phyloP scores from a whole-genome alignment of 345 rosid species.

The Salix suchowensis region DNA sequence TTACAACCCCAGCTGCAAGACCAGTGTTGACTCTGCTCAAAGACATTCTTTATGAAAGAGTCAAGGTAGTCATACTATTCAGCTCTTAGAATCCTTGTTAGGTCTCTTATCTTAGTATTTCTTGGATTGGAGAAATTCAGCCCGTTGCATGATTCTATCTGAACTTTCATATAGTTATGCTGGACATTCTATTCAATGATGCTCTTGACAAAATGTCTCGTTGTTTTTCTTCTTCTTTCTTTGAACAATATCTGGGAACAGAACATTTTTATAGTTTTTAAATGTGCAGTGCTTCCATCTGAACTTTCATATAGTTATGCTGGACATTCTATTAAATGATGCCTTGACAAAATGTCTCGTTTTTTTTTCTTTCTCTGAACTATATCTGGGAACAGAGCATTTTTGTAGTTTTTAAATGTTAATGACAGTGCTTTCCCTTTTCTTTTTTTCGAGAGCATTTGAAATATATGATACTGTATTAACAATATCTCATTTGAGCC shows the following conservation, averaged over 20 bases:
- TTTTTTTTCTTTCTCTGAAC: not conserved
- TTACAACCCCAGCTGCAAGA: conserved; percentile 76
- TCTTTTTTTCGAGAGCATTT: not conserved
- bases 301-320: not conserved
- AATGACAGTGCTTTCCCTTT: not conserved
- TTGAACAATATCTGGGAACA: too few species aligned
- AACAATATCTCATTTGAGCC: not conserved
- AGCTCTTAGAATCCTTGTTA: not conserved
- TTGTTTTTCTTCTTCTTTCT: not conserved
- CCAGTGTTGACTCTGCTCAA: conserved; percentile 62
- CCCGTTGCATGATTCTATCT: not conserved
- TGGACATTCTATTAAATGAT: not conserved
- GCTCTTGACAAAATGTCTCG: not conserved
- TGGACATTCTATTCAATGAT: not conserved
- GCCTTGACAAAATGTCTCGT: not conserved
- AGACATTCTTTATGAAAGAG: conserved; percentile 61
- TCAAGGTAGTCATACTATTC: conserved; percentile 50
- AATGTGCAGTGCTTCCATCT: not conserved
- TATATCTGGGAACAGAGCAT: not conserved
- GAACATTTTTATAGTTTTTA: too few species aligned
- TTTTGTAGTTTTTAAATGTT: too few species aligned
- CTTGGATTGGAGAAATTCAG: not conserved
- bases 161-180: not conserved
- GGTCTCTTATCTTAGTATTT: not conserved
- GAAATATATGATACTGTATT: not conserved